A percentile compares a stretch with the other conserved stretches of the same genome.
These are phyloP conservation scores for Trifolium dubium DNA, from an alignment of 306 rosid genomes.

Conservation along the genomic window DNA sequence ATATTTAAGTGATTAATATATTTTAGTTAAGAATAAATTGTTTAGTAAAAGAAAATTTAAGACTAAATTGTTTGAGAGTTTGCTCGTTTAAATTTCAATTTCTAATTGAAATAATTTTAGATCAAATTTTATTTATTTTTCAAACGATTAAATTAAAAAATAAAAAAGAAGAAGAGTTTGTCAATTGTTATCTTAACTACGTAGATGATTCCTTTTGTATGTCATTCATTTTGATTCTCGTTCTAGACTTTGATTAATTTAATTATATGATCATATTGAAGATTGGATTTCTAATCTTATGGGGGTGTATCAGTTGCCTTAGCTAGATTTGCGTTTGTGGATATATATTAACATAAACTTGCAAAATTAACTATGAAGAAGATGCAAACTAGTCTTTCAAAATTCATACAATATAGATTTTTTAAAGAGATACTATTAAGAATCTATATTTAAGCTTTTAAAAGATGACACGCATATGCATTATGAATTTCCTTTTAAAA, in stretches of 20 bases:
- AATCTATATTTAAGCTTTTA: constrained; percentile 37
- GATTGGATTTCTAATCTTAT: constrained; percentile 33
- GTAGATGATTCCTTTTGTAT: neutral
- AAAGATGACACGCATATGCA: neutral
- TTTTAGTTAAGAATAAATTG: too few species aligned
- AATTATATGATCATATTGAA: constrained; percentile 11
- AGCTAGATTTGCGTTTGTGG: neutral
- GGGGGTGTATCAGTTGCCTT: constrained; percentile 1
- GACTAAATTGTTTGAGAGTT: too few species aligned
- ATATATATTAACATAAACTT: constrained; percentile 25
- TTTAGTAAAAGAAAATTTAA: too few species aligned
- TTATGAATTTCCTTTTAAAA: neutral
- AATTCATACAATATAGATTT: neutral
- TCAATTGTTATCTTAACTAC: too few species aligned
- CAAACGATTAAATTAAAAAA: too few species aligned
- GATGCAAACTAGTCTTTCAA: neutral
- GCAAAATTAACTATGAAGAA: constrained; percentile 25
- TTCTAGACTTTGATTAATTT: too few species aligned
- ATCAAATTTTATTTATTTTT: too few species aligned
- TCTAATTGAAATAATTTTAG: too few species aligned
- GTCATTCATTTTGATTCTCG: constrained; percentile 33
- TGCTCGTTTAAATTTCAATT: too few species aligned
- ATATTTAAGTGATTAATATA: too few species aligned
- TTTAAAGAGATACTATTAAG: neutral
- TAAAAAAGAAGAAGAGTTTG: too few species aligned